phyloP scores from a whole-genome alignment of 495 filamentous ascomycete species.

The Zalerion maritima region DNA sequence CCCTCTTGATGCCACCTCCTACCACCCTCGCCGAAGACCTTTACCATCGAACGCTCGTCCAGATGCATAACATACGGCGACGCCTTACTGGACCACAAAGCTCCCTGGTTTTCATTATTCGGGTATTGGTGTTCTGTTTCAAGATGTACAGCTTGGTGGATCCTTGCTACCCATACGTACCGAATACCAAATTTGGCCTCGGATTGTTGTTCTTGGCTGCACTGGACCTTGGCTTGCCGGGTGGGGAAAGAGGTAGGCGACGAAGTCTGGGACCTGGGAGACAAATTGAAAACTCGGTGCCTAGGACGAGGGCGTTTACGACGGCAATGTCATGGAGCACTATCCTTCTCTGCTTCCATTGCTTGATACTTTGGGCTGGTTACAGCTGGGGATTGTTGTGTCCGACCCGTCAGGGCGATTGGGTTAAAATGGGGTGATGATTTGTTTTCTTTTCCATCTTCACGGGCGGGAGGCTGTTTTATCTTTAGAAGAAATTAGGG shows the following conservation, averaged over 20 bases:
- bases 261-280: conserved; percentile 4
- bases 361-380: conserved; percentile 21
- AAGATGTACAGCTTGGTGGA: conserved; percentile 27
- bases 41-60: conserved; percentile 16
- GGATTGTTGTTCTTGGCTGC: conserved; percentile 23
- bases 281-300: conserved; percentile 4
- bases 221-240: conserved; percentile 20
- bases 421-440: conserved; percentile 22
- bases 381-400: conserved; percentile 23
- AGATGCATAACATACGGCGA: conserved; percentile 12
- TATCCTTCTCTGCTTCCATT: conserved; percentile 22
- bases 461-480: too few relatives aligned
- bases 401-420: conserved; percentile 16
- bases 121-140: conserved; percentile 19
- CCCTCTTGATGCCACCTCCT: conserved; percentile 47
- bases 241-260: conserved; percentile 3
- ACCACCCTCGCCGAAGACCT: conserved; percentile 22
- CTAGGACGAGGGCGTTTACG: conserved; percentile 9
- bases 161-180: conserved; percentile 30
- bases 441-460: too few relatives aligned
- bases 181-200: conserved; percentile 16
- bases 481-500: too few relatives aligned
- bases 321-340: conserved; percentile 23
- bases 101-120: conserved; percentile 13
- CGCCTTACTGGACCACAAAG: conserved; percentile 11